These are phyloP conservation scores for Calendula officinalis DNA, from an alignment of 129 eudicot species.

Conservation along the genomic window DNA sequence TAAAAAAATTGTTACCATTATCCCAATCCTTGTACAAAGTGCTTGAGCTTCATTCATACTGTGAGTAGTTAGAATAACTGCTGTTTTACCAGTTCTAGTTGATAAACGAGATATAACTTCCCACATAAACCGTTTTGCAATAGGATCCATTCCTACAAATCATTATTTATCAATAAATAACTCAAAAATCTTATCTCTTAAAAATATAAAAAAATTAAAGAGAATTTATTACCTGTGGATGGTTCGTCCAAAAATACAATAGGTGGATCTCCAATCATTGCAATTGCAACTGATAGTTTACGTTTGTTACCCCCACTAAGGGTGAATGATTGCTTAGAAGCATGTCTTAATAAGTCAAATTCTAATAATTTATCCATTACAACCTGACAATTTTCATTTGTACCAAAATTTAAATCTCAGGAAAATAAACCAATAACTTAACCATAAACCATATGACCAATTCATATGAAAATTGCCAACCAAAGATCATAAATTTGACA, in stretches of 20 bases:
- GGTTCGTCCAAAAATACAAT: constrained; percentile 94
- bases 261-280: constrained; percentile 98
- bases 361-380: constrained; percentile 79
- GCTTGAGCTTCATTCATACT: constrained; percentile 99
- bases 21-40: constrained; percentile 92
- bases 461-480: background rate
- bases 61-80: constrained; percentile 92
- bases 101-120: constrained; percentile 93
- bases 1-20: constrained; percentile 55
- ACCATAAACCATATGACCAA: background rate
- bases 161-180: constrained; percentile 19
- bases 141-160: constrained; percentile 91
- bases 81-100: constrained; percentile 95
- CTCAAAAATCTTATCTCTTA: too few species aligned
- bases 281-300: constrained; percentile 95
- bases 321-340: constrained; percentile 80
- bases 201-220: constrained; percentile 1
- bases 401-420: constrained; percentile 22
- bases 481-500: too few species aligned
- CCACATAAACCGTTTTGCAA: constrained; percentile 99
- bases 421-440: constrained; percentile 11
- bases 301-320: constrained; percentile 97
- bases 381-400: constrained; percentile 44
- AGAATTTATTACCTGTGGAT: constrained; percentile 61
- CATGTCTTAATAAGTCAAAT: constrained; percentile 90